Conservation (phyloP, 2,329 filamentous ascomycete genomes). For the Aspergillus pseudoviridinutans region DNA sequence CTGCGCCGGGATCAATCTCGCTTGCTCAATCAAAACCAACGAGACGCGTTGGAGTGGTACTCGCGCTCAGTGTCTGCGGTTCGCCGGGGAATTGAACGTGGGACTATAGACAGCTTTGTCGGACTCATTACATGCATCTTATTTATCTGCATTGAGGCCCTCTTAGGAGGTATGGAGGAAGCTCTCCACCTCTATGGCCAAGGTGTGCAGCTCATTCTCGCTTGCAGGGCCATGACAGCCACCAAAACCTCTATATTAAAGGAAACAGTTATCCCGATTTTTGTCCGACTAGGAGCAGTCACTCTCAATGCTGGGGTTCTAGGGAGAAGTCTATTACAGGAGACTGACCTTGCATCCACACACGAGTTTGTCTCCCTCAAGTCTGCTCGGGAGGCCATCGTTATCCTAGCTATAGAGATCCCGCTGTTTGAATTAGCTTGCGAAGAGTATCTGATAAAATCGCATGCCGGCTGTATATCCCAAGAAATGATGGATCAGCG, state of each 20-base stretch:
- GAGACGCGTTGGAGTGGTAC: slow-evolving; percentile 30
- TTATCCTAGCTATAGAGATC: slow-evolving; percentile 19
- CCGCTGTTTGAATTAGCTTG: slow-evolving; percentile 20
- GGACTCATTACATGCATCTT: slow-evolving; percentile 29
- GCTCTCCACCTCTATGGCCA: slow-evolving; percentile 25
- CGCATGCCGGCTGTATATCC: slow-evolving; percentile 8
- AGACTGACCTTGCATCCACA: background rate
- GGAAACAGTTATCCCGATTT: slow-evolving; percentile 25
- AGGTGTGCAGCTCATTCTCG: slow-evolving; percentile 20
- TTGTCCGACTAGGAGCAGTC: slow-evolving; percentile 21
- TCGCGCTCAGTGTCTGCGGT: slow-evolving; percentile 26
- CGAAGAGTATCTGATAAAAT: slow-evolving; percentile 12
- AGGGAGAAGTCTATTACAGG: slow-evolving; percentile 4
- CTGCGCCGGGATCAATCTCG: background rate
- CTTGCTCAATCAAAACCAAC: slow-evolving; percentile 15
- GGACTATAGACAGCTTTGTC: slow-evolving; percentile 20
- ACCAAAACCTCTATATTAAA: slow-evolving; percentile 19
- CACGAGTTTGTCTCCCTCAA: slow-evolving; percentile 5
- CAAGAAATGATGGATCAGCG: slow-evolving; percentile 14
- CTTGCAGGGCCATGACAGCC: slow-evolving; percentile 6
- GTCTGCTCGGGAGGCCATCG: slow-evolving; percentile 24
- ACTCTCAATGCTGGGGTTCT: slow-evolving; percentile 7
- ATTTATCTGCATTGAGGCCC: slow-evolving; percentile 31
- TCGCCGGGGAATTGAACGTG: slow-evolving; percentile 20
- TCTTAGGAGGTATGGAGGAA: slow-evolving; percentile 22